A percentile compares a stretch with the other conserved stretches of the same genome.
These are phyloP conservation scores for Neurospora sp. DNA, from an alignment of 495 filamentous ascomycete genomes.

Conservation along the genomic window DNA sequence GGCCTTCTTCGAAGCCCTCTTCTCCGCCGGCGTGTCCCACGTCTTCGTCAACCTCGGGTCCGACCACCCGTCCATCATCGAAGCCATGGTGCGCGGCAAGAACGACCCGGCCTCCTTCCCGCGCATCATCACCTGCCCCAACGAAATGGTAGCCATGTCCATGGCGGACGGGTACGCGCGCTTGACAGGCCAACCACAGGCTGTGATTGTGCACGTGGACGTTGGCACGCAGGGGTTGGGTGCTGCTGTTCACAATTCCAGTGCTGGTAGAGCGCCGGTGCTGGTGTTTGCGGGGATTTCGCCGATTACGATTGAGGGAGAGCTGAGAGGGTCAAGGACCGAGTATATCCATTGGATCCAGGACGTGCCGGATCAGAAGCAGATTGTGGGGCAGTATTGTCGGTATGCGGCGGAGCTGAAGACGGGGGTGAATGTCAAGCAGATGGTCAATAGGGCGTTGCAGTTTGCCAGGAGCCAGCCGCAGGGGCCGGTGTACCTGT, in stretches of 20 bases:
- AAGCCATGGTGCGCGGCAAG: slow-evolving; percentile 90
- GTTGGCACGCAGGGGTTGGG: slow-evolving; percentile 86
- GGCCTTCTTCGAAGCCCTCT: slow-evolving; percentile 92
- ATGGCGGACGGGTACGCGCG: slow-evolving; percentile 96
- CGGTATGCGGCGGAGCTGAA: slow-evolving; percentile 88
- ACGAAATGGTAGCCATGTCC: slow-evolving; percentile 97
- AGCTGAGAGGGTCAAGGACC: slow-evolving; percentile 76
- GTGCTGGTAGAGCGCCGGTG: slow-evolving; percentile 74
- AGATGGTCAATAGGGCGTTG: slow-evolving; percentile 84
- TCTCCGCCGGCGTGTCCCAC: slow-evolving; percentile 82
- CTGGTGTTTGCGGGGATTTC: slow-evolving; percentile 86
- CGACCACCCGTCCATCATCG: slow-evolving; percentile 87
- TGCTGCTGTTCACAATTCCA: slow-evolving; percentile 87
- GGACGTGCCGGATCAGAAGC: slow-evolving; percentile 89
- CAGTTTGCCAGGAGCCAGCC: slow-evolving; percentile 78
- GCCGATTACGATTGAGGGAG: slow-evolving; percentile 84
- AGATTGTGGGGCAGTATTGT: slow-evolving; percentile 87
- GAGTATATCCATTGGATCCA: slow-evolving; percentile 99
- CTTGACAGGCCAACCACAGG: slow-evolving; percentile 74
- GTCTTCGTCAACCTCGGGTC: slow-evolving; percentile 92
- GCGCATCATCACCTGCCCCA: slow-evolving; percentile 84
- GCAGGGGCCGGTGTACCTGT: slow-evolving; percentile 77
- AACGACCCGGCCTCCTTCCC: slow-evolving; percentile 57
- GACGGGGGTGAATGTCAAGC: slow-evolving; percentile 86
- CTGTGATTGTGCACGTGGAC: slow-evolving; percentile 92